A percentile compares a stretch with the other conserved stretches of the same genome.
phyloP scores from a whole-genome alignment of 2,329 filamentous ascomycete species.

The Trichophyton rubrum region DNA sequence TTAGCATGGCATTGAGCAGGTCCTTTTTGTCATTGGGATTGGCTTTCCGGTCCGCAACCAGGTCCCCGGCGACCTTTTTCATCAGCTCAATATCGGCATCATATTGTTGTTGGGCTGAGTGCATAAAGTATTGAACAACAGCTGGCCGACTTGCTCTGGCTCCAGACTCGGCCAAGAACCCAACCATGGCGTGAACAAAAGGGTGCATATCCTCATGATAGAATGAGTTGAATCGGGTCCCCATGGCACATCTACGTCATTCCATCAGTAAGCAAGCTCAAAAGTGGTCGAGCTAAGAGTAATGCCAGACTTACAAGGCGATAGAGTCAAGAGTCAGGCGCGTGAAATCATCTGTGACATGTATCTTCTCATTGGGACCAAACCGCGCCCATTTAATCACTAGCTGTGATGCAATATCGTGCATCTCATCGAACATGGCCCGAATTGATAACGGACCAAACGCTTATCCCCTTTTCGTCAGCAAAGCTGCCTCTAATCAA shows the following conservation, averaged over 20 bases:
- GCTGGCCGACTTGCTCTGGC: not conserved
- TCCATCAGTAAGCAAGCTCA: not conserved
- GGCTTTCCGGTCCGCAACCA: not conserved
- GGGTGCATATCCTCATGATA: conserved; percentile 3
- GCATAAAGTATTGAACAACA: not conserved
- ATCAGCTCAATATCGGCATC: not conserved
- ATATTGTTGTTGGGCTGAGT: not conserved
- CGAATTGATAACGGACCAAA: not conserved
- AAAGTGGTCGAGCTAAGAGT: too few species aligned
- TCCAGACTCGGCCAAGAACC: not conserved
- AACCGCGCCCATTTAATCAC: conserved; percentile 1
- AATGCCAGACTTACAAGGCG: not conserved
- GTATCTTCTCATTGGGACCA: not conserved
- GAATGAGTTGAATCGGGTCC: not conserved
- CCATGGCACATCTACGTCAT: not conserved
- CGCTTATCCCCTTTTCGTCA: not conserved
- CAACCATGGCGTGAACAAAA: not conserved
- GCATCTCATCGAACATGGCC: conserved; percentile 2
- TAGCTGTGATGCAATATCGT: conserved; percentile 1
- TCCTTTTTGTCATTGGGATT: not conserved
- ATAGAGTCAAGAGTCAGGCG: not conserved
- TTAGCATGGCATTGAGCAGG: not conserved
- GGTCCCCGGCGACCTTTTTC: not conserved
- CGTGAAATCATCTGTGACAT: conserved; percentile 1
- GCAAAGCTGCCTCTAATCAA: not conserved